phyloP scores from a whole-genome alignment of 2,329 filamentous ascomycete species.

The Diaporthe helianthi region DNA sequence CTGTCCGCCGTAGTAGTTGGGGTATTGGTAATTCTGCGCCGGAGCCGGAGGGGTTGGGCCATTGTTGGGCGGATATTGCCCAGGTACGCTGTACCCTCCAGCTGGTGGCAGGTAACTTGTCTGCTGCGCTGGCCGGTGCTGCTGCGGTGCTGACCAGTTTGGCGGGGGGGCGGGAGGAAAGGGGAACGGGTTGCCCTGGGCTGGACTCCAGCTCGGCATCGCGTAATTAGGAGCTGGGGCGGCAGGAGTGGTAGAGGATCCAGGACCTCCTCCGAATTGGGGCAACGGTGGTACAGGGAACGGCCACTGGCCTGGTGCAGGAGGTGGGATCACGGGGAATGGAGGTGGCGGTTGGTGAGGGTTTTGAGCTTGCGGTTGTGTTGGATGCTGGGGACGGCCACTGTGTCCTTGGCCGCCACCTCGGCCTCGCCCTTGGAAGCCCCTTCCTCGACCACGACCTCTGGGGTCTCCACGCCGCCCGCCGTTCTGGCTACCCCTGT shows the following conservation, averaged over 20 bases:
- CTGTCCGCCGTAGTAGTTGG: conserved; percentile 34
- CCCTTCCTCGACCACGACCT: conserved; percentile 50
- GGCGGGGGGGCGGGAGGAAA: conserved; percentile 32
- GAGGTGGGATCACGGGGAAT: conserved; percentile 35
- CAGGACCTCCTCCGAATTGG: conserved; percentile 31
- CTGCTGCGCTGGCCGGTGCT: conserved; percentile 29
- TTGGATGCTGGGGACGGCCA: conserved; percentile 35
- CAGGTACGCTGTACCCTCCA: conserved; percentile 32
- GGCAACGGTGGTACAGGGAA: conserved; percentile 32
- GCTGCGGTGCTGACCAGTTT: conserved; percentile 27
- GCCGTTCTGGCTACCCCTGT: conserved; percentile 44
- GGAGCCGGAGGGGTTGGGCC: conserved; percentile 25
- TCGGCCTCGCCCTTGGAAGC: conserved; percentile 50
- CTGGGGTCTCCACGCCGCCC: conserved; percentile 54
- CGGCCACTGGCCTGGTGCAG: conserved; percentile 37
- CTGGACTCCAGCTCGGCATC: conserved; percentile 31
- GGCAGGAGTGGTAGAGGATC: conserved; percentile 25
- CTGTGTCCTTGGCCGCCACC: conserved; percentile 46
- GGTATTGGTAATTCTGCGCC: conserved; percentile 31
- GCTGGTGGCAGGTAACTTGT: conserved; percentile 31
- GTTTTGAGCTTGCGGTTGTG: conserved; percentile 35
- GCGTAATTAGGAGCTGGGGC: conserved; percentile 32
- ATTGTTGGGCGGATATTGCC: conserved; percentile 29
- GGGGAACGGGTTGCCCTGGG: conserved; percentile 31
- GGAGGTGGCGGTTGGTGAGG: conserved; percentile 39